Conservation (phyloP, 768 basidiomycete species). For the Exsudoporus frostii region DNA sequence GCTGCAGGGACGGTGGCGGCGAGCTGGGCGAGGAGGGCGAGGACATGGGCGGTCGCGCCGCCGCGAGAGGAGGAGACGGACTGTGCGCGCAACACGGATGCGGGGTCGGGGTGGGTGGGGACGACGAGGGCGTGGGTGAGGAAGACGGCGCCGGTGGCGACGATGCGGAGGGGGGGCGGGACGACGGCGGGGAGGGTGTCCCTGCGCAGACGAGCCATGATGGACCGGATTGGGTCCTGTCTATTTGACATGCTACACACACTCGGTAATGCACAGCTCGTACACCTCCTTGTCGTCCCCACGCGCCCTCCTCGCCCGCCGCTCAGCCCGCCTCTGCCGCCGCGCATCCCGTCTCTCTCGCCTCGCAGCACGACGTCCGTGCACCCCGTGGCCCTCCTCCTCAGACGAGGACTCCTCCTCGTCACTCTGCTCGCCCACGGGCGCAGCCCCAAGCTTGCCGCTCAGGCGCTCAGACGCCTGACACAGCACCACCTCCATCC, state of each 20-base stretch:
- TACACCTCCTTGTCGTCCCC: slow-evolving; percentile 20
- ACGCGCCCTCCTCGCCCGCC: slow-evolving; percentile 14
- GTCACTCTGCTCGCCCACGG: slow-evolving; percentile 10
- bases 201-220: slow-evolving; percentile 29
- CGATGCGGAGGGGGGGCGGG: slow-evolving; percentile 50
- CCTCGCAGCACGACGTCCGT: slow-evolving; percentile 1
- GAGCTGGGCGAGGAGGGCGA: slow-evolving; percentile 73
- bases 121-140: slow-evolving; percentile 69
- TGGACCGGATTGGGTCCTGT: neutral
- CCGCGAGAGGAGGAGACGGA: slow-evolving; percentile 66
- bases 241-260: neutral
- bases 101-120: slow-evolving; percentile 55
- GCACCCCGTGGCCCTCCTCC: neutral
- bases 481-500: slow-evolving; percentile 41
- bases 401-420: neutral
- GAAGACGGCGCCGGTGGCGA: slow-evolving; percentile 80
- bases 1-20: slow-evolving; percentile 24
- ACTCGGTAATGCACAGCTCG: slow-evolving; percentile 18
- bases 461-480: slow-evolving; percentile 32
- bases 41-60: slow-evolving; percentile 67
- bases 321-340: slow-evolving; percentile 11
- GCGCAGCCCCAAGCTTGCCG: slow-evolving; percentile 22
- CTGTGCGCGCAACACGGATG: slow-evolving; percentile 64
- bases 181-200: slow-evolving; percentile 21
- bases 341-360: slow-evolving; percentile 14